Evolutionary conservation across 768 basidiomycete genomes (phyloP), one percentile per base, ranked within the genome.

Genomic region (Lentinula guzmanii): DNA sequence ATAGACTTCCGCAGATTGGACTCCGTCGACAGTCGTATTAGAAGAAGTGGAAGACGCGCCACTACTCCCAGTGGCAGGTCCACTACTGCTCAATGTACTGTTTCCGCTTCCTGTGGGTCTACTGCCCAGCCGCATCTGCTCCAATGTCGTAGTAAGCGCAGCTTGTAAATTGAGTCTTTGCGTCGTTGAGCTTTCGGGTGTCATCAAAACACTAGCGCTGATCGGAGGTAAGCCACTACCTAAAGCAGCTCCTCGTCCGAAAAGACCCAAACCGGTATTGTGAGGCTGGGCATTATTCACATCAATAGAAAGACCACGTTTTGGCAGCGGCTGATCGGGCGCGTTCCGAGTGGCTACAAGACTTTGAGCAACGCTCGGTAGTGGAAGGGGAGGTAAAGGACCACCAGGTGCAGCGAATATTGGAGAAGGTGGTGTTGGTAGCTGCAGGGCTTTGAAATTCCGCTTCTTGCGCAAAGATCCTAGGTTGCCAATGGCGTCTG

Each of bases 81-180:
- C 55, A 56, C 55, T 33, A 28, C 55, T 56, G 10, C 55, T 39
- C 55, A 56, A 56, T 7, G 55, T 56, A 68, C 46, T 48, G 11
- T 48, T 96, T 90, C 66, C 82, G 87, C 74, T 91, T 91, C 54
- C 54, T 9, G 33, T 39, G 5, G 34, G 34, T 1, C 37, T 56
- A 5, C 54, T 52, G 13, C 31, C 43, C 33, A 42, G 11, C 18
- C 39, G 92, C 63, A 96, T 77, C 65, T 84, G 91, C 24, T 91
- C 93, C 42, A 97, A 83, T n/a, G 91, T 93, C 64, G 86, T 90
- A 16, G 89, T 87, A 3, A 96, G 81, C 9, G 87, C 83, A 28
- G 82, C 83, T 73, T 95, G 92, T 66, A 91, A 90, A 31, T 85
- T 90, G 68, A 83, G 86, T 63, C 90, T 82, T 60, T 83, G 75